A percentile compares a stretch with the other conserved stretches of the same genome.
Evolutionary conservation across 805 yeast genomes (phyloP).

Genomic region (Priceomyces castillae): DNA sequence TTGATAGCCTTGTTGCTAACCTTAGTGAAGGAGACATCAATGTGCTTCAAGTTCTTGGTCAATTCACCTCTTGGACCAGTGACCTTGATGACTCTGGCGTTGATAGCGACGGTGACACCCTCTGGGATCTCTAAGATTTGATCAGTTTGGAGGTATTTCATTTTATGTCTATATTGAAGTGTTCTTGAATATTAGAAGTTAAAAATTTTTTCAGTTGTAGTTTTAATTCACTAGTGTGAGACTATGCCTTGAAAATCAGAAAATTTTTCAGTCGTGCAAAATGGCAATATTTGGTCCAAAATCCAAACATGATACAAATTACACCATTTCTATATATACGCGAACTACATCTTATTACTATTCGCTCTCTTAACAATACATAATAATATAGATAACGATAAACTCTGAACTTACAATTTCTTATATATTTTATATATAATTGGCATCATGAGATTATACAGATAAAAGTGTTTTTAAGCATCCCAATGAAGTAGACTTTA

Average conservation of each 20-base stretch:
- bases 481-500: too few relatives aligned
- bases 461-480: too few relatives aligned
- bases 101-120: slow-evolving; percentile 87
- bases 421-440: too few relatives aligned
- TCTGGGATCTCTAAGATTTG: slow-evolving; percentile 84
- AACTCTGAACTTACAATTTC: too few relatives aligned
- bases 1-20: slow-evolving; percentile 68
- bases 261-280: slow-evolving; percentile 14
- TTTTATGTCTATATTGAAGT: slow-evolving; percentile 17
- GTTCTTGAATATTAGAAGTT: neutral
- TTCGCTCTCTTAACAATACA: too few relatives aligned
- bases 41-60: slow-evolving; percentile 87
- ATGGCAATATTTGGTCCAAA: neutral
- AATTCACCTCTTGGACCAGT: slow-evolving; percentile 98
- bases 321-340: neutral
- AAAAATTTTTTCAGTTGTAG: slow-evolving; percentile 1
- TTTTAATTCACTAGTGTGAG: neutral
- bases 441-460: too few relatives aligned
- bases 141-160: slow-evolving; percentile 88
- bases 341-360: too few relatives aligned
- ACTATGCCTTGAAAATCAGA: slow-evolving; percentile 4
- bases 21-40: slow-evolving; percentile 90
- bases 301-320: neutral
- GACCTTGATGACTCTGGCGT: slow-evolving; percentile 86
- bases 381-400: too few relatives aligned